Base-by-base conservation (phyloP, 1,284 basidiomycete species). In the Heterobasidion irregulare region DNA sequence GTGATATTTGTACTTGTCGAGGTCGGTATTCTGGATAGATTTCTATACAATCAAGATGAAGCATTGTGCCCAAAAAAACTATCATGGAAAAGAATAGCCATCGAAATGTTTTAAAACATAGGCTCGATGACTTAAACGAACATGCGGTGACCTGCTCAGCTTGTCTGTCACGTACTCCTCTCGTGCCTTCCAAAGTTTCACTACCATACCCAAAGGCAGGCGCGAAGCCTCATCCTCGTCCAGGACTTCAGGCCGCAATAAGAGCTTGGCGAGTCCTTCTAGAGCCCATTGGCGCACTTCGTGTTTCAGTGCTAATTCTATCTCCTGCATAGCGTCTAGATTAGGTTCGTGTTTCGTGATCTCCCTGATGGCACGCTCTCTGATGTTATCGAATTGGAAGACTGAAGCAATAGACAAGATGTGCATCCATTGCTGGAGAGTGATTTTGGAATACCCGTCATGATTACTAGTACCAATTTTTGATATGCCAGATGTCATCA, bases 361-460 rank as follows among this genome's bases (percentile, higher is more conserved):
- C 46, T 53, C 46, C 15, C 16, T n/a, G 18, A 53, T 47, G 2
- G 53, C 53, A 8, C 47, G 53, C 41, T 41, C 10, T 7, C 41
- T 46, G 36, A 54, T 34, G n/a, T 49, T 34, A 12, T 54, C 47
- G 19, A 48, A 54, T 8, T 41, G 16, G 8, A 56, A 53, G 8
- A 43, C 44, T 41, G 34, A 46, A 6, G 19, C 43, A 33, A 38
- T 34, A 32, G 53, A 47, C 33, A 56, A 36, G 2, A 32, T 10
- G 18, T 34, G 10, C 13, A 19, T 47, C 53, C 64, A 51, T 33
- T 64, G 61, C 50, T 59, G 56, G 7, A 64, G 47, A 1, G 58
- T 59, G 46, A 63, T 33, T 16, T 18, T 8, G 6, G 18, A n/a
- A 15, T 54, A 15, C 5, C n/a, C 19, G 26, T 50, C 38, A 32